Percentiles rank a stretch among this genome's conserved stretches.
Evolutionary conservation across 2,329 filamentous ascomycete genomes (phyloP).

Genomic region (Pseudogymnoascus verrucosus): DNA sequence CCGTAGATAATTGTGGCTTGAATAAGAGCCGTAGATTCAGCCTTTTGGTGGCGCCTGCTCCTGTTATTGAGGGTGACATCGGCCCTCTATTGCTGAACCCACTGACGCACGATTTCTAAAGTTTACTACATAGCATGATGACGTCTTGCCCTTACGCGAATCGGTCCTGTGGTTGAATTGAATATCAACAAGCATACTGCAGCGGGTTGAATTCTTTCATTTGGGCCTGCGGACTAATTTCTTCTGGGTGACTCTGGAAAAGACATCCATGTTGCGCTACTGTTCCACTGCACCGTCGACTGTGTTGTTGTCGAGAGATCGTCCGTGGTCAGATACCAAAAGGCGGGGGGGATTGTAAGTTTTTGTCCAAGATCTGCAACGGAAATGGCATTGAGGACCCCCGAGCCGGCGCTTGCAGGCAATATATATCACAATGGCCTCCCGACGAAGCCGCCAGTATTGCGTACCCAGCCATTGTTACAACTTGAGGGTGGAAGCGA

Average conservation of each 20-base stretch:
- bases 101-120: neutral
- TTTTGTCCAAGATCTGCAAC: constrained; percentile 5
- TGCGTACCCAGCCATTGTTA: neutral
- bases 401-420: constrained; percentile 4
- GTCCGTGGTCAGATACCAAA: neutral
- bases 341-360: neutral
- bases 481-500: neutral
- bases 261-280: neutral
- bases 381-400: constrained; percentile 1
- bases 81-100: neutral
- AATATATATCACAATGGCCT: constrained; percentile 5
- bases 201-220: neutral
- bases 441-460: constrained; percentile 3
- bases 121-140: neutral
- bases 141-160: neutral
- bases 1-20: neutral
- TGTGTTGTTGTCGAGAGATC: neutral
- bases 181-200: neutral
- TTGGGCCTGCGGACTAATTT: neutral
- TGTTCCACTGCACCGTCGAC: neutral
- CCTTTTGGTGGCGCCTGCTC: constrained; percentile 4
- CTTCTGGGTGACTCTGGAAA: neutral
- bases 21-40: neutral
- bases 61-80: constrained; percentile 1
- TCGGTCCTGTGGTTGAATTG: neutral